Evolutionary conservation across 495 filamentous ascomycete species (phyloP).

Genomic region (Achaetomiella virescens): DNA sequence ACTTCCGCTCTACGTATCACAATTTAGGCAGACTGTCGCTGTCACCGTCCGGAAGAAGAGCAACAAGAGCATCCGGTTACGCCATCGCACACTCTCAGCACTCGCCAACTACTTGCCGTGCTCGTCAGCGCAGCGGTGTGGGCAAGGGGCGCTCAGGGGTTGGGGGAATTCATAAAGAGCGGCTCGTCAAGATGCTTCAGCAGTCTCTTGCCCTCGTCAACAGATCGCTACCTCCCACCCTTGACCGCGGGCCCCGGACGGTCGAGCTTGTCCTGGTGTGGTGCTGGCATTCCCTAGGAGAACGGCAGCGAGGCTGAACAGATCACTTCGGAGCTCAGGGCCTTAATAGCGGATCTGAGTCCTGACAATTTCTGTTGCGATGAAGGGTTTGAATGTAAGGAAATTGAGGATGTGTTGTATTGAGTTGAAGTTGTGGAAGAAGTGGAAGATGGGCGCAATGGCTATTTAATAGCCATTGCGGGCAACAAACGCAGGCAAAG

Average conservation of each 20-base stretch:
- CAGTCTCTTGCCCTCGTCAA: not conserved
- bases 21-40: constrained; percentile 15
- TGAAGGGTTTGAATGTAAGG: too few species aligned
- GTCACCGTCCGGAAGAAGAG: constrained; percentile 25
- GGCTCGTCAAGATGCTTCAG: not conserved
- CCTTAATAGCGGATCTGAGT: too few species aligned
- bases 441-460: too few species aligned
- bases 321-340: too few species aligned
- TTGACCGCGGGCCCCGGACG: constrained; percentile 3
- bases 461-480: too few species aligned
- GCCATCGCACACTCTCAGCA: not conserved
- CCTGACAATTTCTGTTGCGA: too few species aligned
- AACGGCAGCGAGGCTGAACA: too few species aligned
- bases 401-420: too few species aligned
- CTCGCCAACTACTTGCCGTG: constrained; percentile 9
- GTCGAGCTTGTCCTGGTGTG: constrained; percentile 7
- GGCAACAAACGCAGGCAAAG: too few species aligned
- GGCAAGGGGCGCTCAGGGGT: not conserved
- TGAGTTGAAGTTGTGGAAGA: too few species aligned
- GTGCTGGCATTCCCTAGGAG: constrained; percentile 16
- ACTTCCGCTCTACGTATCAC: constrained; percentile 8
- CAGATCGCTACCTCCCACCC: constrained; percentile 22
- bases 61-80: not conserved
- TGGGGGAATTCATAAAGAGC: not conserved
- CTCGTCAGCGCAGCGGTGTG: not conserved